phyloP scores from a whole-genome alignment of 139 green algal genomes.

The Haematococcus lacustris region DNA sequence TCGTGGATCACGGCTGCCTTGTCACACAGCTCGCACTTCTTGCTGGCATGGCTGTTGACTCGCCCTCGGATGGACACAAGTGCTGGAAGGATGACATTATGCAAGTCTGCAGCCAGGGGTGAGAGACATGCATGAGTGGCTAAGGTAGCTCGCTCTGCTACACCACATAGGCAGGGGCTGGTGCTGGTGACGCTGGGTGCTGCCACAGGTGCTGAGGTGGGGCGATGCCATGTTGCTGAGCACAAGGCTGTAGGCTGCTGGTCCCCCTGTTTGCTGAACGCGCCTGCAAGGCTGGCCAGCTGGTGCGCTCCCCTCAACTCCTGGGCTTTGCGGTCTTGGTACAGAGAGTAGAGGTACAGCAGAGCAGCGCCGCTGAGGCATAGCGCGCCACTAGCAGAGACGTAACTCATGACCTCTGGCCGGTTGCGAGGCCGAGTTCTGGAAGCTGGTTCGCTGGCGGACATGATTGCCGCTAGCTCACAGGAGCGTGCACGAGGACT shows the following conservation, averaged over 20 bases:
- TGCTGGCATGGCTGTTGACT: slow-evolving; percentile 15
- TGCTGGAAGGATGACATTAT: slow-evolving; percentile 26
- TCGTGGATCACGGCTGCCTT: slow-evolving; percentile 23
- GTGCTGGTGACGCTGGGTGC: too few relatives aligned
- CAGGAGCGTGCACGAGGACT: too few relatives aligned
- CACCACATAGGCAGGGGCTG: too few relatives aligned
- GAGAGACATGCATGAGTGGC: not conserved
- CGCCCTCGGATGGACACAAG: slow-evolving; percentile 43
- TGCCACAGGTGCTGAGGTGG: not conserved
- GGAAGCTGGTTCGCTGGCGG: too few relatives aligned
- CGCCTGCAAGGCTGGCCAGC: not conserved
- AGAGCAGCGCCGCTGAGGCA: not conserved
- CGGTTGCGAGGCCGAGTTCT: too few relatives aligned
- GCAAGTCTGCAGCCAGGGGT: slow-evolving; percentile 10
- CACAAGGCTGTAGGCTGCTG: not conserved
- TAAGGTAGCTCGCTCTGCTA: not conserved
- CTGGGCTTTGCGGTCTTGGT: not conserved
- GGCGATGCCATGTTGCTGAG: not conserved
- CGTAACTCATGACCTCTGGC: too few relatives aligned
- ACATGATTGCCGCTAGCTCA: too few relatives aligned
- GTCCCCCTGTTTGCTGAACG: not conserved
- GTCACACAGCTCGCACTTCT: slow-evolving; percentile 39
- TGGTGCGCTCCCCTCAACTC: not conserved
- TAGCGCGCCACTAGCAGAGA: too few relatives aligned
- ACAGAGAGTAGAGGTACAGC: not conserved